These are phyloP conservation scores for Arthromyces matolae DNA, from an alignment of 768 basidiomycete genomes.

Conservation along the genomic window DNA sequence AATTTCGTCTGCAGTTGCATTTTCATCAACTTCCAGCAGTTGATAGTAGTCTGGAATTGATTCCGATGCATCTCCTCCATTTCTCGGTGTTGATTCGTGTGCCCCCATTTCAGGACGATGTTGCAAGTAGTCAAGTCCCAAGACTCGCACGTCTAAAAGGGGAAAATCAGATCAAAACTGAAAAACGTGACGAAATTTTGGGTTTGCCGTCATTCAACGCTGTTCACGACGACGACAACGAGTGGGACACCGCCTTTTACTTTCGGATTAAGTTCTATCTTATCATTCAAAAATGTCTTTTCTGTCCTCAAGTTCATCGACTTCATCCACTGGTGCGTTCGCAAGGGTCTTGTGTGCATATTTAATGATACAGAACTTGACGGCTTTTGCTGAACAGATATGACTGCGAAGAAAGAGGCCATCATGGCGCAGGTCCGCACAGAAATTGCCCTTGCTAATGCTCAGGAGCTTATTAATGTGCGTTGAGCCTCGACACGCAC, in stretches of 20 bases:
- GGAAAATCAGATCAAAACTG: constrained; percentile 16
- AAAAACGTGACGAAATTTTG: constrained; percentile 14
- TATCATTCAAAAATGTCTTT: constrained; percentile 8
- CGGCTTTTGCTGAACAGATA: constrained; percentile 28
- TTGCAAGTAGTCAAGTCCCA: background rate
- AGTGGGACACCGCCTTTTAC: background rate
- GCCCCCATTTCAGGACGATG: constrained; percentile 58
- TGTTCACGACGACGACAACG: background rate
- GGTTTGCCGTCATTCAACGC: background rate
- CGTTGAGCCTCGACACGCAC: constrained; percentile 14
- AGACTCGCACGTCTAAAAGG: constrained; percentile 1
- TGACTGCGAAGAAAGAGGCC: constrained; percentile 45
- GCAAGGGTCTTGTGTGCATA: background rate
- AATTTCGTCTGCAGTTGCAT: constrained; percentile 85
- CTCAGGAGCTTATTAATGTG: constrained; percentile 80
- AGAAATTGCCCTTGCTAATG: constrained; percentile 71
- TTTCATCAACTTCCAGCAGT: constrained; percentile 75
- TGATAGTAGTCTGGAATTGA: constrained; percentile 70
- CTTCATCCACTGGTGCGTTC: background rate
- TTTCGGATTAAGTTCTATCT: background rate
- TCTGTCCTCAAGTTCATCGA: background rate
- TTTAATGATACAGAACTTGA: background rate
- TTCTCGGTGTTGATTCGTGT: constrained; percentile 51
- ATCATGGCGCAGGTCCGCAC: constrained; percentile 62
- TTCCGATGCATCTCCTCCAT: constrained; percentile 13